Evolutionary conservation across 2,329 filamentous ascomycete species (phyloP), one percentile per base, ranked within the genome.

Genomic region (Onygena corvina): DNA sequence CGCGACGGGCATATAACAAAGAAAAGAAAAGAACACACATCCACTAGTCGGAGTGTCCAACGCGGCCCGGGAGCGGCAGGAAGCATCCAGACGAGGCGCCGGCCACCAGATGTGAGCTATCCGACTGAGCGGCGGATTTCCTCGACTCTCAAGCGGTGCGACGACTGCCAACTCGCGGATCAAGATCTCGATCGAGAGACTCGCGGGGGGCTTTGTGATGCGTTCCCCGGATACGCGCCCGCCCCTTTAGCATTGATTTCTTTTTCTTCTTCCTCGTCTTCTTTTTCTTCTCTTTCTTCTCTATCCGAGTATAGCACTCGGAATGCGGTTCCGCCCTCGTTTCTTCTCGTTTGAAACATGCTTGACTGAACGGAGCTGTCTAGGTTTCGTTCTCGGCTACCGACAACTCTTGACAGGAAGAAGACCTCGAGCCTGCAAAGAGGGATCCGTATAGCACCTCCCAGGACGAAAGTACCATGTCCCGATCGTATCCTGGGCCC

Each of bases 41-140:
- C 12, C 25, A 30, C 42, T 29, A 11, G 27, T 5, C 27, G 4
- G 11, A 5, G 27, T 29, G 11, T 29, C 27, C 27, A 29, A 11
- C 5, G 27, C 27, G 30, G 11, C 11, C 30, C 7, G 30, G 30
- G 30, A 33, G 30, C 30, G 14, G 30, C 30, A n/a, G 30, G 30
- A 33, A n/a, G 7, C 7, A 33, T 33, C 30, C 30, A n/a, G 14
- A 33, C 7, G 30, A 33, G 30, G 14, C 14, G 30, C 30, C n/a
- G n/a, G n/a, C n/a, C n/a, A n/a, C n/a, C n/a, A n/a, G 30, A 33
- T 33, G 30, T 33, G 34, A 38, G 34, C 34, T 38, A 38, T 38
- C 34, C 18, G 9, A 38, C 34, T n/a, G 8, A 9, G 6, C 16
- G 27, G 34, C 18, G 2, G 34, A 16, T 9, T 18, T 14, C n/a